Base-by-base conservation (phyloP, 139 green algal species). In the Chlamydomonas asymmetrica region DNA sequence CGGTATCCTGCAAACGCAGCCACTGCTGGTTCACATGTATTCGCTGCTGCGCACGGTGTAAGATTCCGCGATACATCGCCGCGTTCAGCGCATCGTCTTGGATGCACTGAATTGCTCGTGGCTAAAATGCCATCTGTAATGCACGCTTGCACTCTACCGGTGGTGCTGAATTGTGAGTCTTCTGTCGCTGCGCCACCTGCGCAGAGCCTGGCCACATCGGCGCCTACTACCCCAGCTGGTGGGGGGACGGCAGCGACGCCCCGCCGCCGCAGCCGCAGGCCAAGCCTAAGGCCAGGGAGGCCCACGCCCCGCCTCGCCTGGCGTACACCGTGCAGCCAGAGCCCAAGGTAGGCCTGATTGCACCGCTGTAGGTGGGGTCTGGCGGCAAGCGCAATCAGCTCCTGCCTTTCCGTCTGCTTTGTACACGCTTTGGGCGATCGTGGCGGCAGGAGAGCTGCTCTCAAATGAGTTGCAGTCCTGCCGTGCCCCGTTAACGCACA, bases 141-240 rank as follows among this genome's bases (percentile, higher is more conserved):
- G n/a, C n/a, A n/a, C n/a, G n/a, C n/a, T n/a, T n/a, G n/a, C n/a
- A n/a, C n/a, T n/a, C n/a, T n/a, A n/a, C n/a, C n/a, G n/a, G n/a
- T n/a, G n/a, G n/a, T n/a, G n/a, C n/a, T n/a, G n/a, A n/a, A n/a
- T n/a, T n/a, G n/a, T n/a, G n/a, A n/a, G n/a, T n/a, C n/a, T n/a
- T n/a, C n/a, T n/a, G n/a, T n/a, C n/a, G n/a, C n/a, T 43, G 23
- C 8, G 31, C 48, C 18, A 5, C 34, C 6, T 54, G 41, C 68
- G 48, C 57, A 75, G 75, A 41, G 41, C 56, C 66, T 37, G 56
- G 56, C 4, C 18, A 54, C 3, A 6, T 23, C 13, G 76, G 69
- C 10, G 37, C 62, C 0, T 25, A 74, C 29, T 82, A 82, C 54
- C 76, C 76, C 5, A 35, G 38, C 34, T 82, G 76, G 76, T 82